phyloP scores from a whole-genome alignment of 2,329 filamentous ascomycete genomes.

The Aschersonia sp. region DNA sequence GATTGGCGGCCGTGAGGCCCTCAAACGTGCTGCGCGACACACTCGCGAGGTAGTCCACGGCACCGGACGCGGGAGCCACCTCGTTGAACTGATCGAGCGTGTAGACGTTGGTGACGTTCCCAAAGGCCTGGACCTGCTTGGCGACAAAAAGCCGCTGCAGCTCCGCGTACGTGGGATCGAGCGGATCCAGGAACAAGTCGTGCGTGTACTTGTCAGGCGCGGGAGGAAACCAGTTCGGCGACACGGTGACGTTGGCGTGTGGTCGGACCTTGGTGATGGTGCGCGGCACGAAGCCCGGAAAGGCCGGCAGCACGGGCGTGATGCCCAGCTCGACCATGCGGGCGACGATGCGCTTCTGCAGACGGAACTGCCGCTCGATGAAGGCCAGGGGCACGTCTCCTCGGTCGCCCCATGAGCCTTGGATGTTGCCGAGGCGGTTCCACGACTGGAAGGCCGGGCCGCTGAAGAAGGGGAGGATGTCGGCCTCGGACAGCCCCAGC shows the following conservation, averaged over 20 bases:
- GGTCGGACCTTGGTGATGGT: conserved; percentile 25
- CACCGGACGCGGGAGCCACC: conserved; percentile 30
- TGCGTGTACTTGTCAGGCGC: conserved; percentile 23
- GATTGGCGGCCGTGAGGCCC: conserved; percentile 30
- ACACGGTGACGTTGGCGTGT: conserved; percentile 25
- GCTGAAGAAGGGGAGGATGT: conserved; percentile 30
- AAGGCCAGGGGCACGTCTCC: conserved; percentile 24
- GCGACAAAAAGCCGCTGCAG: conserved; percentile 29
- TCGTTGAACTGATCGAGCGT: conserved; percentile 40
- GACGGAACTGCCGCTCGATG: conserved; percentile 30
- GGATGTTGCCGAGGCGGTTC: conserved; percentile 40
- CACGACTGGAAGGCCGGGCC: conserved; percentile 36
- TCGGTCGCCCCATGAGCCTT: conserved; percentile 29
- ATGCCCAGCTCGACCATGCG: conserved; percentile 38
- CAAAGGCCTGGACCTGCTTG: conserved; percentile 30
- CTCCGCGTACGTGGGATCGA: conserved; percentile 24
- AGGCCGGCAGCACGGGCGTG: conserved; percentile 34
- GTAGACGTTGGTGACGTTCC: conserved; percentile 32
- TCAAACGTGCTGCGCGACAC: conserved; percentile 23
- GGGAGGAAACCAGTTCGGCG: conserved; percentile 22
- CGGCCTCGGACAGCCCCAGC: conserved; percentile 25
- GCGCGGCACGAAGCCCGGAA: conserved; percentile 33
- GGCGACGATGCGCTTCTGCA: conserved; percentile 31
- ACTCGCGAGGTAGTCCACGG: conserved; percentile 22
- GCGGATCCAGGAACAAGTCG: conserved; percentile 31